Conservation (phyloP, 1,284 basidiomycete species). For the Tremellales sp. region DNA sequence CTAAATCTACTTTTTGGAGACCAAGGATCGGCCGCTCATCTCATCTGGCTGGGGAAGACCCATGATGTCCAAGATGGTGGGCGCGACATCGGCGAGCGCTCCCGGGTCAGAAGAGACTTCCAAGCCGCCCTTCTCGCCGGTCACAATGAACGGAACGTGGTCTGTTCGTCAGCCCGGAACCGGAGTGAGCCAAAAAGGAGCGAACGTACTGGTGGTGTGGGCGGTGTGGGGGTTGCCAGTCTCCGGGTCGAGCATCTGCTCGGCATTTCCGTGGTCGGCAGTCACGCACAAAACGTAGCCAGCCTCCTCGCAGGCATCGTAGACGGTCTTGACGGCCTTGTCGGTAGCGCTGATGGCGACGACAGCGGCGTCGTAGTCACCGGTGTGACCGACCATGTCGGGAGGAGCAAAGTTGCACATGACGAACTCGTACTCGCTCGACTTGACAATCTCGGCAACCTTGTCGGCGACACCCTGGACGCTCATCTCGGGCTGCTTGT, state of each 20-base stretch:
- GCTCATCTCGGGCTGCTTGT: conserved; percentile 80
- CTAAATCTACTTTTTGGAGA: conserved; percentile 47
- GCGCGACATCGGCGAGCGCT: conserved; percentile 80
- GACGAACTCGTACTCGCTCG: conserved; percentile 70
- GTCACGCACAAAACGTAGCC: conserved; percentile 82
- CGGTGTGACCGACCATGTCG: conserved; percentile 92
- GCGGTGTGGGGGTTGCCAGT: conserved; percentile 71
- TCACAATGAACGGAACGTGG: conserved; percentile 74
- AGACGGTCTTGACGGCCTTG: conserved; percentile 76
- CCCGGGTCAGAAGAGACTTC: conserved; percentile 57
- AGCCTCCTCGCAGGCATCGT: conserved; percentile 73
- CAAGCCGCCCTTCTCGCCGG: conserved; percentile 58
- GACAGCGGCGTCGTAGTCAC: conserved; percentile 80
- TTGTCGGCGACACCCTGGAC: conserved; percentile 80
- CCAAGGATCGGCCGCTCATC: conserved; percentile 59
- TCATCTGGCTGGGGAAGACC: conserved; percentile 53
- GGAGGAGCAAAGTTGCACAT: conserved; percentile 97
- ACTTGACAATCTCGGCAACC: conserved; percentile 74
- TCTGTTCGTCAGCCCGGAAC: conserved; percentile 56
- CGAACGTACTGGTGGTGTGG: conserved; percentile 47
- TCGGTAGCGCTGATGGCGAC: conserved; percentile 78
- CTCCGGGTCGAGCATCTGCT: conserved; percentile 76
- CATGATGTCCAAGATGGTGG: conserved; percentile 74
- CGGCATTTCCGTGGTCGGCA: conserved; percentile 82
- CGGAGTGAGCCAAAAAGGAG: not conserved